These are phyloP conservation scores for Alternaria angustiovoidea DNA, from an alignment of 2,329 filamentous ascomycete species.

Conservation along the genomic window DNA sequence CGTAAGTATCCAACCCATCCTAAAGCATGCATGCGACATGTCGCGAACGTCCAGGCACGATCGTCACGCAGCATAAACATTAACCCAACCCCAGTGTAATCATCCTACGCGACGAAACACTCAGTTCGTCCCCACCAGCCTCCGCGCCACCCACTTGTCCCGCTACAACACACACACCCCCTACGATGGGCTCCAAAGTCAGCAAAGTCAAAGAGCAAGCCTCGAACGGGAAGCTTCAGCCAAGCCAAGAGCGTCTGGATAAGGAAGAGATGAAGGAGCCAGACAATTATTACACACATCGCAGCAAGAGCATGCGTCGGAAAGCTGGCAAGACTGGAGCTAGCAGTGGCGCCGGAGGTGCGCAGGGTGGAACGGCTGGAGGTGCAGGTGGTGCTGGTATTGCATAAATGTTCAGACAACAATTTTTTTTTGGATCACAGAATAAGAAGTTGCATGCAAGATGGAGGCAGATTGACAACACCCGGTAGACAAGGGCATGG, in stretches of 20 bases:
- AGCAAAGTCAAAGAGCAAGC: slow-evolving; percentile 30
- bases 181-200: slow-evolving; percentile 43
- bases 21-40: not conserved
- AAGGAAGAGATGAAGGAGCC: slow-evolving; percentile 49
- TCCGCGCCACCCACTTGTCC: not conserved
- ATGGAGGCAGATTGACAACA: not conserved
- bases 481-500: not conserved
- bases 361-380: not conserved
- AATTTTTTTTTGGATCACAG: not conserved
- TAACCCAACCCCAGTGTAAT: slow-evolving; percentile 22
- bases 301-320: slow-evolving; percentile 44
- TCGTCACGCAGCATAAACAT: not conserved
- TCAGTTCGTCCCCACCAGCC: not conserved
- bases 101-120: slow-evolving; percentile 23
- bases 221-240: slow-evolving; percentile 35
- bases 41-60: not conserved
- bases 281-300: slow-evolving; percentile 42
- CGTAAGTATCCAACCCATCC: slow-evolving; percentile 12
- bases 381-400: slow-evolving; percentile 20
- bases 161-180: not conserved
- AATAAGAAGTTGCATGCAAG: not conserved
- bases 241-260: slow-evolving; percentile 33
- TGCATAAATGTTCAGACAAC: not conserved
- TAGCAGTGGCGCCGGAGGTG: slow-evolving; percentile 10
- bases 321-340: slow-evolving; percentile 37